Evolutionary conservation across 2,329 filamentous ascomycete species (phyloP), one percentile per base, ranked within the genome.

Genomic region (Ilyonectria robusta): DNA sequence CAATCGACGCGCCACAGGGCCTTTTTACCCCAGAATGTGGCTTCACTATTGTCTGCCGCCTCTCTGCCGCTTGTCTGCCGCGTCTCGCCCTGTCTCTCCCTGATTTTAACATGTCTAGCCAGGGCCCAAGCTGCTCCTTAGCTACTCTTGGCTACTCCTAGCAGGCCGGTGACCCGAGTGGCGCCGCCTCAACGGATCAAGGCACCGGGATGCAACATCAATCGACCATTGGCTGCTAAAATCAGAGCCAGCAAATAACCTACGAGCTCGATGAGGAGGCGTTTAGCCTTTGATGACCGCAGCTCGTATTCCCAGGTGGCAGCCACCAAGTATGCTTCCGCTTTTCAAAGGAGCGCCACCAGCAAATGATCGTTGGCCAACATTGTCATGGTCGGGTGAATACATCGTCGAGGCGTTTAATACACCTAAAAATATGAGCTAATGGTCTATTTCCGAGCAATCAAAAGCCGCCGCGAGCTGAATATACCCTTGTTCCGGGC

Each of bases 281-380:
- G 50, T 33, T 21, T 10, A 35, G 35, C 33, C 33, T 21, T 53
- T 31, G 33, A 53, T 53, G 50, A 53, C 50, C 29, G 50, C 50
- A 53, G 50, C 50, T 53, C 50, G 50, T 53, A 53, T 53, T 37
- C 10, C n/a, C 31, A 33, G 19, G n/a, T 53, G 31, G 23, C 33
- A 53, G 50, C 33, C 17, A 35, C 35, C n/a, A 21, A 13, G 23
- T 53, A 53, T 53, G 50, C 50, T 53, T 53, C 31, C 50, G 50
- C n/a, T 23, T 35, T 53, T 35, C 11, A 31, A 53, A 35, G 50
- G 31, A 35, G 31, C 50, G 29, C 19, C 50, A 31, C 19, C n/a
- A 10, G 29, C 50, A 21, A 53, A 19, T 53, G 6, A 21, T 19
- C 15, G 17, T 11, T 13, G 17, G 29, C 21, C 29, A 51, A 19